Evolutionary conservation across 331 rosid species (phyloP), one percentile per base, ranked within the genome.

Genomic region (Phaseolus coccineus): DNA sequence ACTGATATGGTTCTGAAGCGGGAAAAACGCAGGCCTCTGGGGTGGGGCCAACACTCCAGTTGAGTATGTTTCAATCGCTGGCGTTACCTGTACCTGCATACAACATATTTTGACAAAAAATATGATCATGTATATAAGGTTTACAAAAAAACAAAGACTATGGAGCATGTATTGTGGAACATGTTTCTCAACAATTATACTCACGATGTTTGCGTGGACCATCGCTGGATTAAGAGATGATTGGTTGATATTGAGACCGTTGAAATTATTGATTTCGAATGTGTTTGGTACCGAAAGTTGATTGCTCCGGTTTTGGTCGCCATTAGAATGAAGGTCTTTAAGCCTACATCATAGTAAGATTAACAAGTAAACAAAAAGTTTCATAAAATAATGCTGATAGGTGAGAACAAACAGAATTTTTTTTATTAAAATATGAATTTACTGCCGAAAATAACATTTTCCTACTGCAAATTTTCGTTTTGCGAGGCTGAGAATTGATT

Each of bases 141-240:
- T 35, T 15, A 25, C 6, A 25, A 25, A 37, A 44, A 47, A 46
- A 6, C 22, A 56, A 0, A 66, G n/a, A 9, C 0, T 9, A 2
- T 15, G 16, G 15, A 46, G 2, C n/a, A 31, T 6, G 58, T 15
- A 24, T 13, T 33, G 37, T 39, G 3, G 39, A 73, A 40, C 40
- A 39, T 30, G 55, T 59, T 24, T 22, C 7, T 71, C 12, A 25
- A 27, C 9, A n/a, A 16, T 37, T 37, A 8, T 62, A 77, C 86
- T 83, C 31, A 83, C 83, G 0, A 50, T 51, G 27, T 72, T 64
- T 83, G 13, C 8, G 0, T 33, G 56, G 12, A 16, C 2, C 3
- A 48, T 1, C 3, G 70, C 30, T 44, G 66, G 42, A 40, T 24
- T 24, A n/a, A 39, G 39, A 1, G n/a, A 22, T 24, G 50, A 1